Evolutionary conservation across 164 flowering plant genomes (phyloP).

Genomic region (Nelumbo lutea): DNA sequence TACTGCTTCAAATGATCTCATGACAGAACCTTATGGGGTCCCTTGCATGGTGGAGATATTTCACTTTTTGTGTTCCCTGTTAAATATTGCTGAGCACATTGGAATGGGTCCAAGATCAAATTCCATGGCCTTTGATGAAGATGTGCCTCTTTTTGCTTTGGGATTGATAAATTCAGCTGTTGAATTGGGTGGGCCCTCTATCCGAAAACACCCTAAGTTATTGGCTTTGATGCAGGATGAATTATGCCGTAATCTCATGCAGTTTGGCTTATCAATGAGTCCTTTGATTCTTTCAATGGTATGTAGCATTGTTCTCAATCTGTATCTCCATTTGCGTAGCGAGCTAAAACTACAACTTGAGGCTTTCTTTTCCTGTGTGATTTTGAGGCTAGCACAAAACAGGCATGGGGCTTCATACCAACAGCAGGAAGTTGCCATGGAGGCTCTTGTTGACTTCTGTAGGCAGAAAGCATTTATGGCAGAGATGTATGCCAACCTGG

Average conservation of each 20-base stretch:
- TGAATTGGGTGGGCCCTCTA: slow-evolving; percentile 34
- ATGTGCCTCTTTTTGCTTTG: slow-evolving; percentile 40
- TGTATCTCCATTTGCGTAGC: slow-evolving; percentile 30
- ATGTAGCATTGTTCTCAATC: slow-evolving; percentile 36
- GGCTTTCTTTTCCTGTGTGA: slow-evolving; percentile 38
- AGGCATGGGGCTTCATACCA: slow-evolving; percentile 35
- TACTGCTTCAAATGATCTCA: slow-evolving; percentile 16
- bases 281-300: slow-evolving; percentile 37
- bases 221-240: slow-evolving; percentile 35
- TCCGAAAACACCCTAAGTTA: slow-evolving; percentile 27
- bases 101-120: slow-evolving; percentile 29
- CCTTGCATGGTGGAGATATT: slow-evolving; percentile 48
- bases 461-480: slow-evolving; percentile 35
- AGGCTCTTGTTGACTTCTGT: slow-evolving; percentile 44
- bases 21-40: slow-evolving; percentile 34
- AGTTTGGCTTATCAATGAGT: slow-evolving; percentile 39
- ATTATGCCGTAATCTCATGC: slow-evolving; percentile 35
- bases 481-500: slow-evolving; percentile 45
- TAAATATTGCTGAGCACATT: slow-evolving; percentile 29
- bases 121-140: slow-evolving; percentile 35
- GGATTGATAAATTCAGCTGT: slow-evolving; percentile 40
- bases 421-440: slow-evolving; percentile 44
- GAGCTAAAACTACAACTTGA: slow-evolving; percentile 39
- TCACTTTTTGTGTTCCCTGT: slow-evolving; percentile 31
- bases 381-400: slow-evolving; percentile 36